A percentile compares a stretch with the other conserved stretches of the same genome.
Conservation (phyloP, 768 basidiomycete species). For the Boletus reticuloceps region DNA sequence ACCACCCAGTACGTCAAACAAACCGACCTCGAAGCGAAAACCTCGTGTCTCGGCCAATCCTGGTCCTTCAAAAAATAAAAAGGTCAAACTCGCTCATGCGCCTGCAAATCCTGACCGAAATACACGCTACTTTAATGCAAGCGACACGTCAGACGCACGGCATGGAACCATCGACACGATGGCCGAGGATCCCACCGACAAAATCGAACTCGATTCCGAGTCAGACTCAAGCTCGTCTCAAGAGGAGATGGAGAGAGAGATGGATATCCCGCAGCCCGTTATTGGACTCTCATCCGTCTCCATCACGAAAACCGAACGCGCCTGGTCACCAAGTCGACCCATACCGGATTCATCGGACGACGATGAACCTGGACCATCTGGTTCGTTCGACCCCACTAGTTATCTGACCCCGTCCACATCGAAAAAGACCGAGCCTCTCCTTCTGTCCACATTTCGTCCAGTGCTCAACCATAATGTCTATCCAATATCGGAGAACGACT, state of each 20-base stretch:
- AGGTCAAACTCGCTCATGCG: constrained; percentile 26
- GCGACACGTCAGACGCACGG: constrained; percentile 34
- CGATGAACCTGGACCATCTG: constrained; percentile 29
- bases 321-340: constrained; percentile 62
- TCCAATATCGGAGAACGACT: not conserved
- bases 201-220: constrained; percentile 36
- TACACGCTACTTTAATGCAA: constrained; percentile 34
- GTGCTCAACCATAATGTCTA: constrained; percentile 38
- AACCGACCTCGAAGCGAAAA: constrained; percentile 46
- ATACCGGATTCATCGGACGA: constrained; percentile 48
- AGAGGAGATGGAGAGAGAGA: constrained; percentile 23
- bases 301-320: constrained; percentile 29
- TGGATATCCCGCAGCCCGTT: constrained; percentile 13
- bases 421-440: constrained; percentile 14
- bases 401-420: not conserved
- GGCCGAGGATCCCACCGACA: constrained; percentile 33
- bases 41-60: constrained; percentile 25
- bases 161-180: not conserved
- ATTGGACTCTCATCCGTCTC: constrained; percentile 11
- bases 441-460: constrained; percentile 53
- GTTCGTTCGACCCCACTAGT: not conserved
- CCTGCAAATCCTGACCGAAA: constrained; percentile 19
- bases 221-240: constrained; percentile 23
- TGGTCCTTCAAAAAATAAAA: constrained; percentile 27
- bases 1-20: constrained; percentile 11